Evolutionary conservation across 148 eudicot genomes (phyloP).

Genomic region (Bassia scoparia): DNA sequence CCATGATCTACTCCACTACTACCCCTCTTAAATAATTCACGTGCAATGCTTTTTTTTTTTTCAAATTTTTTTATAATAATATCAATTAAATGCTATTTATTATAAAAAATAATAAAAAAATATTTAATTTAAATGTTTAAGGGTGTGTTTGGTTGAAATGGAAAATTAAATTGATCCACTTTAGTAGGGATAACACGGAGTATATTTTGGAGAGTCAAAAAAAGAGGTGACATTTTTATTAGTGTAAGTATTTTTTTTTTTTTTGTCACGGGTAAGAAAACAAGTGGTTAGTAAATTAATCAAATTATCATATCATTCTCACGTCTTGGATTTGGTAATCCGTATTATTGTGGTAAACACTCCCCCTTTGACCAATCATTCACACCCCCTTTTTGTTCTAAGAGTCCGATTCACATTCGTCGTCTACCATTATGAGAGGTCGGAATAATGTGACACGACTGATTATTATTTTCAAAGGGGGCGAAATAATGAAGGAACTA

Average conservation of each 20-base stretch:
- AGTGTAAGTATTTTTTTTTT: neutral
- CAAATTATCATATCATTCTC: neutral
- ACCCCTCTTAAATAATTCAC: slow-evolving; percentile 23
- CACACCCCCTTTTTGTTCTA: neutral
- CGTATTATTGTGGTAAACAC: neutral
- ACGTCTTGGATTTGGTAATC: neutral
- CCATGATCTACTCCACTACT: slow-evolving; percentile 17
- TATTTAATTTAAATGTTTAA: too few species aligned
- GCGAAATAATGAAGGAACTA: too few species aligned
- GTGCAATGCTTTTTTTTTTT: slow-evolving; percentile 22
- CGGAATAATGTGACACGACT: too few species aligned
- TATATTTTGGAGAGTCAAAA: slow-evolving; percentile 26
- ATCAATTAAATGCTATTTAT: too few species aligned
- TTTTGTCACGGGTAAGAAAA: slow-evolving; percentile 13
- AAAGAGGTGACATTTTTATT: slow-evolving; percentile 1
- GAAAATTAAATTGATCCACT: slow-evolving; percentile 12
- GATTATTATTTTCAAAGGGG: too few species aligned
- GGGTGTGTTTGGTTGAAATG: slow-evolving; percentile 17
- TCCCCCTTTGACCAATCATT: neutral
- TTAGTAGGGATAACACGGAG: slow-evolving; percentile 20
- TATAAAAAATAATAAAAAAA: too few species aligned
- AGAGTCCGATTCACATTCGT: too few species aligned
- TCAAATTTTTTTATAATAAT: neutral
- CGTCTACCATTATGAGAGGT: too few species aligned
- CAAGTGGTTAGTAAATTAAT: neutral